Base-by-base conservation (phyloP, 106 monocot genomes). In the Triglochin maritima region DNA sequence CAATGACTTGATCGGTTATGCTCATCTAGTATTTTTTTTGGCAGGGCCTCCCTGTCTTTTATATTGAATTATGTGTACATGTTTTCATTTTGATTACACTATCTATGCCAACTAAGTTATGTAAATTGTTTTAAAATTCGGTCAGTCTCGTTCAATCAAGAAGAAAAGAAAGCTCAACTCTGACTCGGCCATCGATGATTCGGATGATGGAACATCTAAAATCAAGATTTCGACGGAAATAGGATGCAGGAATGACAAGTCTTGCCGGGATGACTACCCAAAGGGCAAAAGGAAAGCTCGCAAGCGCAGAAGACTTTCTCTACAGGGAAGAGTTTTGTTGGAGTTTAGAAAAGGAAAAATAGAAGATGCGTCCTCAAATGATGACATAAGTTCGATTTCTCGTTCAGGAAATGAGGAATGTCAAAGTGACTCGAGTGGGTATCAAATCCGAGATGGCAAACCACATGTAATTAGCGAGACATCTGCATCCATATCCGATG, bases 61-160 rank as follows among this genome's bases (percentile, higher is more conserved):
- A 29, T 29, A 29, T 29, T 29, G 29, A 29, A 29, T 29, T 29
- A 0, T 29, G 29, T 29, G 29, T 29, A 29, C 29, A 29, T 29
- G 29, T 29, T 29, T 1, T 29, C 29, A 29, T 29, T 29, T 29
- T 29, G 29, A 29, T 29, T 0, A 29, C 29, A 1, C 29, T 29
- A 29, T 29, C 29, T 29, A 29, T 29, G 29, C 29, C 29, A 29
- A 29, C 29, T 29, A 29, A 29, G 29, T 52, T 6, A 2, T 52
- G 52, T 52, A 11, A 11, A 8, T 52, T 52, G 52, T 52, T 52
- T 11, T 52, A 11, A 11, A 11, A 52, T 8, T 8, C 11, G 56
- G 45, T 56, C 70, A 70, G 70, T 59, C 70, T 44, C 59, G 48
- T 70, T 58, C 70, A 46, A 60, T 47, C 70, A 58, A 59, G 57